Base-by-base conservation (phyloP, 1,284 basidiomycete species). In the Trichosporon sp. region DNA sequence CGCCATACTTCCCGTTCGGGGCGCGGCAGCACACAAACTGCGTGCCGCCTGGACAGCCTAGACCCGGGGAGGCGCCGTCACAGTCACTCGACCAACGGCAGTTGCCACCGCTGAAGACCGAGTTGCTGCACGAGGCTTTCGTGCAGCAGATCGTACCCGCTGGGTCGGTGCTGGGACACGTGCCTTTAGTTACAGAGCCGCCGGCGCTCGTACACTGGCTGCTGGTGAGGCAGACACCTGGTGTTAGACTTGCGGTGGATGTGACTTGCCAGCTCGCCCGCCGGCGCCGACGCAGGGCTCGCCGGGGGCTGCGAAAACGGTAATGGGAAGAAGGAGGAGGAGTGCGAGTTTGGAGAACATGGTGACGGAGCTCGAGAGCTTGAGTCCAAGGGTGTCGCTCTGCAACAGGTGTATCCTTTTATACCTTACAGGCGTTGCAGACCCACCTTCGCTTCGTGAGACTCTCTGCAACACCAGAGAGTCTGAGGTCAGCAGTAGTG, bases 81-180 rank as follows among this genome's bases (percentile, higher is more conserved):
- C 57, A 58, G 57, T 58, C 34, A 25, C 57, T 58, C 8, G 21
- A 27, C 57, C 57, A 58, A 11, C 57, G 21, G 36, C 57, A 58
- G 57, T 58, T 58, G 36, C 57, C 57, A 23, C 57, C 57, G 11
- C 13, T 13, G 57, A 58, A 58, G 14, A 9, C 36, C 5, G 36
- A 16, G 57, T 36, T 58, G 29, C 27, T 58, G 57, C 57, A 58
- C 21, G 27, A 23, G 2, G 57, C 34, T 25, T 58, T 32, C 33
- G 57, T 58, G 57, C 57, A 58, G 57, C 57, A 58, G 14, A 37
- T 25, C 11, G 13, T 25, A 16, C 36, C 36, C 13, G 57, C 34
- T 10, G 11, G 33, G 27, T n/a, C n/a, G 7, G 40, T 23, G 14
- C 11, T 6, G 14, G 54, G 25, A 32, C 54, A 56, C 14, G 14